Percentiles rank a stretch among this genome's conserved stretches.
Conservation (phyloP, 140 eudicot genomes). For the Erigeron philadelphicus region DNA sequence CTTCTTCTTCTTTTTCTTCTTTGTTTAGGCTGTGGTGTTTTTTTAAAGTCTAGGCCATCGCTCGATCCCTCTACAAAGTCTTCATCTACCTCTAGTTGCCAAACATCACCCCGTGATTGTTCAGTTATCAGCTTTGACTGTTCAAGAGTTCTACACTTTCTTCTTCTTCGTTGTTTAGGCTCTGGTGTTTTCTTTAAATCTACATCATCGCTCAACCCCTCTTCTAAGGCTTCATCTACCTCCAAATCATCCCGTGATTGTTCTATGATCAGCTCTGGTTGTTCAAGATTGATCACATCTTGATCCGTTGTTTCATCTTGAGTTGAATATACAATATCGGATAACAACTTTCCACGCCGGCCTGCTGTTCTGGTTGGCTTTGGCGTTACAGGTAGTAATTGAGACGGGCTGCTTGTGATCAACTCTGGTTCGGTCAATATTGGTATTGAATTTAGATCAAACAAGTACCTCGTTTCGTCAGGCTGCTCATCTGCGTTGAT, state of each 20-base stretch:
- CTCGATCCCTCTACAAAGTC: conserved; percentile 44
- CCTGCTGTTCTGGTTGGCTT: conserved; percentile 32
- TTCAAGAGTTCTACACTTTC: conserved; percentile 10
- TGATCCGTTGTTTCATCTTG: conserved; percentile 22
- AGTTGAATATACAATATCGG: conserved; percentile 12
- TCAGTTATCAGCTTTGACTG: conserved; percentile 22
- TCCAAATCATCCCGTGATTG: conserved; percentile 26
- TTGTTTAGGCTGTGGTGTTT: conserved; percentile 53
- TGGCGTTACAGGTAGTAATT: conserved; percentile 54
- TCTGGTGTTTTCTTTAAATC: conserved; percentile 44
- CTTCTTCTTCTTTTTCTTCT: conserved; percentile 39
- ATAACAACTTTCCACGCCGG: conserved; percentile 19
- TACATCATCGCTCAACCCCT: conserved; percentile 35
- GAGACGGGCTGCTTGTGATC: conserved; percentile 23
- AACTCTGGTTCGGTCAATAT: conserved; percentile 30
- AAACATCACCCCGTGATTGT: conserved; percentile 26
- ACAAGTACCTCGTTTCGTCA: conserved; percentile 23
- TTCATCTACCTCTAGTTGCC: conserved; percentile 37
- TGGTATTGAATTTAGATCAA: conserved; percentile 50
- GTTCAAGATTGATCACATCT: conserved; percentile 20
- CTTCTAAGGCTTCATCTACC: conserved; percentile 46
- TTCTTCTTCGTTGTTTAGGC: conserved; percentile 34
- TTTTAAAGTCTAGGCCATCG: conserved; percentile 31
- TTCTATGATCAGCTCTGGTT: conserved; percentile 22
- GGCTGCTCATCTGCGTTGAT: conserved; percentile 33